Evolutionary conservation across 805 yeast genomes (phyloP), one percentile per base, ranked within the genome.

Genomic region (Wickerhamiella allomyrinae): DNA sequence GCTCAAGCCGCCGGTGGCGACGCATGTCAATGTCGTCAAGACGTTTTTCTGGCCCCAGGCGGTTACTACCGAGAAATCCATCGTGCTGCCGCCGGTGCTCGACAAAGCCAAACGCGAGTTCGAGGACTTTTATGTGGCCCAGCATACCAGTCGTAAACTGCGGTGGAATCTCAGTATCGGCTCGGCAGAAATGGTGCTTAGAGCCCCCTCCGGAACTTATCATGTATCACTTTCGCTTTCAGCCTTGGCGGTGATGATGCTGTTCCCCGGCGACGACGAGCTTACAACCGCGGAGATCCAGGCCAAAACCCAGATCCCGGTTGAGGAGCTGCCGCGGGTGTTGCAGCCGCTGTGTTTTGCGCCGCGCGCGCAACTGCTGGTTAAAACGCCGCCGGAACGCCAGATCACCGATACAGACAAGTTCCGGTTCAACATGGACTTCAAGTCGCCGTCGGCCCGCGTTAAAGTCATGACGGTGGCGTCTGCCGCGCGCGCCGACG

Each of bases 141-240:
- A 68, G 34, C 77, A 76, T 52, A 67, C 61, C 40, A 81, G 84
- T 8, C 65, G 93, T 49, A 66, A 63, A 38, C 56, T 81, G 37
- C 63, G 62, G 7, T 91, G 96, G 96, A 77, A 85, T 29, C 83
- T 87, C 20, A 76, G 77, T 49, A 73, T 83, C 54, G 94, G 95
- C 5, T 74, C 83, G 5, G 77, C 84, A 45, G 96, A 87, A 52
- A 67, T 89, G 42, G 68, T 80, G 40, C 77, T 80, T 51, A 69
- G 76, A 27, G 81, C 78, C 50, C 76, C 79, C 5, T 70, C 76
- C 24, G 71, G 74, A 38, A 71, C 79, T 1, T 87, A 89, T 54
- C 87, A 82, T 44, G 70, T 87, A 34, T 81, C 76, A 47, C 70
- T 86, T 73, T 78, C 95, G 0, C 70, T 93, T 0, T 76, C 77